Evolutionary conservation across 352 stramenopile species (phyloP).

Genomic region (Phytophthora aleatoria): DNA sequence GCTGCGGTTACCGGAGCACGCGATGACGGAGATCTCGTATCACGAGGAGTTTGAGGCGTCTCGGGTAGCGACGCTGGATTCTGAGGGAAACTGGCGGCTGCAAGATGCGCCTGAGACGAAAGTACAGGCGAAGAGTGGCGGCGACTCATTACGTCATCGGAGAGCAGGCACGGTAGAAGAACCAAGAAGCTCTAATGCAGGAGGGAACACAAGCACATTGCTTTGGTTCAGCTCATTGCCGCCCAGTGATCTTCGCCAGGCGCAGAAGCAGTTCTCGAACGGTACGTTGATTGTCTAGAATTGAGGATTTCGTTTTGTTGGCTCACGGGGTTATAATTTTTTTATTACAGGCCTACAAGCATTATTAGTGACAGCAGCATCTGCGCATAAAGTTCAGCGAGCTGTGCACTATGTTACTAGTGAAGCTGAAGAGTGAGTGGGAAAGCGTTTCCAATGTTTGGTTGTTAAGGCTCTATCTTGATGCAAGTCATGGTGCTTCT

Average conservation of each 20-base stretch:
- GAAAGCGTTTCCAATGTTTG: background rate
- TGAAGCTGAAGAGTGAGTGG: no score
- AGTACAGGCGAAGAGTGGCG: background rate
- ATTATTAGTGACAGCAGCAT: constrained; percentile 38
- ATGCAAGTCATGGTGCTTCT: background rate
- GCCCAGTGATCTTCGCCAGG: constrained; percentile 60
- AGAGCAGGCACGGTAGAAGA: constrained; percentile 19
- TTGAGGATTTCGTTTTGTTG: background rate
- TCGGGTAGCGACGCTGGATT: constrained; percentile 25
- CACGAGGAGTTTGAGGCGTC: constrained; percentile 57
- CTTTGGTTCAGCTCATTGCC: constrained; percentile 83
- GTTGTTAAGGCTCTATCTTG: constrained; percentile 1
- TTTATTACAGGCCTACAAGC: constrained; percentile 39
- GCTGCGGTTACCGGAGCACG: constrained; percentile 50
- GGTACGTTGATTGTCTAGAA: constrained; percentile 35
- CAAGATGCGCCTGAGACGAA: constrained; percentile 11
- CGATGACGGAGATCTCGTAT: constrained; percentile 66
- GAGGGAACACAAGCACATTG: constrained; percentile 31
- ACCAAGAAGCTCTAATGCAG: constrained; percentile 4
- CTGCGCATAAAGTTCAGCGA: constrained; percentile 36
- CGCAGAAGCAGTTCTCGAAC: constrained; percentile 62
- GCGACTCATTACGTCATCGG: constrained; percentile 16
- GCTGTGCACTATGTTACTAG: constrained; percentile 20
- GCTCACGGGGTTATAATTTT: background rate
- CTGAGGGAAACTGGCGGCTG: constrained; percentile 31